Conservation (phyloP, 208 protist genomes). For the Leishmania gerbilli region DNA sequence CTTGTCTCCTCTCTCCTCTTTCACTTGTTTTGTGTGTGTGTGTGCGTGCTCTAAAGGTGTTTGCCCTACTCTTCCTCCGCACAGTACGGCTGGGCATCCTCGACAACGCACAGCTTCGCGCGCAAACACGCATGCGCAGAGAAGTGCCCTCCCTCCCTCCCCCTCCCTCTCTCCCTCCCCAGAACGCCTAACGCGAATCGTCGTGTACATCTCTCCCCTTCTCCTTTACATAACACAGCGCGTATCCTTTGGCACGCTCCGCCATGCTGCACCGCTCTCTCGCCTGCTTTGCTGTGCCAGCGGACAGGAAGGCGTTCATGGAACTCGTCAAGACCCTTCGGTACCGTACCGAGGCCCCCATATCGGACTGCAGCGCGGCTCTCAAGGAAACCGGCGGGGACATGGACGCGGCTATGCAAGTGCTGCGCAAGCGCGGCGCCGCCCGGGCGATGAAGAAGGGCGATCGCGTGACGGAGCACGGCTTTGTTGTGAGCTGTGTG, state of each 20-base stretch:
- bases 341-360: conserved; percentile 87
- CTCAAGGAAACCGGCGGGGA: conserved; percentile 79
- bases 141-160: background rate
- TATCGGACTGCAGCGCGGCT: conserved; percentile 85
- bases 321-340: conserved; percentile 88
- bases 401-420: conserved; percentile 72
- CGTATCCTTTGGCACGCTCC: background rate
- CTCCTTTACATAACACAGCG: background rate
- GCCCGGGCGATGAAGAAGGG: conserved; percentile 86
- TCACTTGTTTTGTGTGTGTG: background rate
- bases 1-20: background rate
- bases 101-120: background rate
- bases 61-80: background rate
- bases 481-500: conserved; percentile 80
- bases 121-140: background rate
- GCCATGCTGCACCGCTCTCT: conserved; percentile 50
- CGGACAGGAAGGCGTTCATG: conserved; percentile 79
- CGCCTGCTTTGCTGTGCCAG: conserved; percentile 31
- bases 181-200: background rate
- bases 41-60: background rate
- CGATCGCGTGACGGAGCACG: conserved; percentile 78
- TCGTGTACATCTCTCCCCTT: background rate
- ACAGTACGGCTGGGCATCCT: background rate
- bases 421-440: conserved; percentile 79
- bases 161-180: background rate